Conservation (phyloP, 2,329 filamentous ascomycete genomes). For the Arthrobotrys pseudoclavata region DNA sequence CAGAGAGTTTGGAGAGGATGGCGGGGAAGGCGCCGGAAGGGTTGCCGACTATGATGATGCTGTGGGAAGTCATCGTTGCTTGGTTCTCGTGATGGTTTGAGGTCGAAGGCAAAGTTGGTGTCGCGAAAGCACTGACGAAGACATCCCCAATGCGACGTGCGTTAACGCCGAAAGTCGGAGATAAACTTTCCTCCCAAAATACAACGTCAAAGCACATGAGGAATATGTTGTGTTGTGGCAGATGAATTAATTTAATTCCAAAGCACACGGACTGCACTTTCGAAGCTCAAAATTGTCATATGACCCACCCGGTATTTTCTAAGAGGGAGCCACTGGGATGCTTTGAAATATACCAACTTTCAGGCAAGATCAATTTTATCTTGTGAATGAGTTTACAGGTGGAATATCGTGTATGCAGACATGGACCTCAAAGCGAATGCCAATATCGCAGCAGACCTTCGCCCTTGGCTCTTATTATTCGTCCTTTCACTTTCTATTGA, state of each 20-base stretch:
- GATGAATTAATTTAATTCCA: neutral
- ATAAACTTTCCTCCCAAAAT: neutral
- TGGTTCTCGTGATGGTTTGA: neutral
- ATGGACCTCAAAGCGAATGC: too few relatives aligned
- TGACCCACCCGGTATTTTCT: too few relatives aligned
- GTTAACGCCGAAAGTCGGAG: constrained; percentile 14
- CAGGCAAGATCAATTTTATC: too few relatives aligned
- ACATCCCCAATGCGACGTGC: constrained; percentile 1
- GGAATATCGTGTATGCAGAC: too few relatives aligned
- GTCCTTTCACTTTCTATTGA: too few relatives aligned
- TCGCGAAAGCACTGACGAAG: neutral
- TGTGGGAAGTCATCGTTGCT: constrained; percentile 43
- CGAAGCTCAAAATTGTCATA: neutral
- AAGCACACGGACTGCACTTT: neutral
- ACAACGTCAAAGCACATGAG: neutral
- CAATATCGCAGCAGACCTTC: too few relatives aligned
- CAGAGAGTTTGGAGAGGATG: constrained; percentile 83
- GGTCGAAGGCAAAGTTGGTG: neutral
- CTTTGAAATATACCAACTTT: too few relatives aligned
- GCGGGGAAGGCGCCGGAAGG: constrained; percentile 82
- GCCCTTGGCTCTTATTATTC: too few relatives aligned
- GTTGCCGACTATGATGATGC: constrained; percentile 80
- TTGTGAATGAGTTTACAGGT: too few relatives aligned
- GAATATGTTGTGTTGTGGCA: neutral
- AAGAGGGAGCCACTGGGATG: too few relatives aligned